Evolutionary conservation across 2,329 filamentous ascomycete species (phyloP), one percentile per base, ranked within the genome.

Genomic region (Aureobasidium sp.): DNA sequence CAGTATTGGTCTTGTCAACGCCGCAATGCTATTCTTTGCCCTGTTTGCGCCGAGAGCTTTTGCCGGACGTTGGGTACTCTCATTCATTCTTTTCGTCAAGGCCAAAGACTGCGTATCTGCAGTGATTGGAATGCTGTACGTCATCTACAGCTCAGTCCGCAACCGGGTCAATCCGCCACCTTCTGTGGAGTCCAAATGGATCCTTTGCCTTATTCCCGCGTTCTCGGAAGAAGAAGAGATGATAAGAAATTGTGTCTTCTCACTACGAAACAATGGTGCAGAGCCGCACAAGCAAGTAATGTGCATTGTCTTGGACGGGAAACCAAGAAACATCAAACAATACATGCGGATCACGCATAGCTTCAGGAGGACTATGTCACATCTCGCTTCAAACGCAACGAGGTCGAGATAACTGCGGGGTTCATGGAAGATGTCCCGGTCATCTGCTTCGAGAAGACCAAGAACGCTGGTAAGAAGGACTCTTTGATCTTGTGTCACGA

Each of bases 361-460:
- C 31, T 71, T 72, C 51, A 60, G 66, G 23, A 43, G 71, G 20
- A 68, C 20, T 72, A 71, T 42, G 67, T 70, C 25, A 71, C 70
- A 13, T 66, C 70, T 8, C 67, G 70, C 16, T 69, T 66, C 59
- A 72, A 71, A 42, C 59, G 68, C 1, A 69, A 68, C 1, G 64
- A 68, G 3, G 51, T 72, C 5, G 59, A 64, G 42, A 72, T 72
- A 43, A 68, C 65, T 31, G 69, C 69, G 4, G 71, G 71, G n/a
- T 72, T 72, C 51, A 70, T 72, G 48, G 66, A 71, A 59, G 67
- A 72, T 36, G 69, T 71, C 4, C 71, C 71, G 6, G 70, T 70
- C 36, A 67, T 72, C 16, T 66, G 68, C 48, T 71, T 71, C 29
- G 70, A 70, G 27, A 72, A 72, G 64, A 53, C 66, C 40, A 68